Percentiles rank a stretch among this genome's conserved stretches.
Conservation (phyloP, 441 rosid species). For the Lepidium campestre region DNA sequence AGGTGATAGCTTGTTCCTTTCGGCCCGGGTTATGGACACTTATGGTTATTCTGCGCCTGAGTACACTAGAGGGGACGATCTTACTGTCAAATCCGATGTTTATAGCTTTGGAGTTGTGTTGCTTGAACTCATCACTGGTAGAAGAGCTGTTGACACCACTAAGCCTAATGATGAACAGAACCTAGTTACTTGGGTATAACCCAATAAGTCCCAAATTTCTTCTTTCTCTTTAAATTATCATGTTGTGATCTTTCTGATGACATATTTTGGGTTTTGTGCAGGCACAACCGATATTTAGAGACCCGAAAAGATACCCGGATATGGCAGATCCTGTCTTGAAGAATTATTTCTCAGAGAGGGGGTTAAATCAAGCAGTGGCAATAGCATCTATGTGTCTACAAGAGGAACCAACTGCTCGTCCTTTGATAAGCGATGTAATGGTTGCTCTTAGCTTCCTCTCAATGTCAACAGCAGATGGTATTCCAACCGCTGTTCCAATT, state of each 20-base stretch:
- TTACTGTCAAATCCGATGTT: constrained; percentile 72
- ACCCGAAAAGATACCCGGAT: constrained; percentile 73
- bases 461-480: constrained; percentile 24
- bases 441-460: constrained; percentile 75
- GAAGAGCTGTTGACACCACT: constrained; percentile 71
- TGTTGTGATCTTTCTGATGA: background rate
- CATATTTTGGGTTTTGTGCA: constrained; percentile 6
- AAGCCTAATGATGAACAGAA: constrained; percentile 78
- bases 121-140: constrained; percentile 81
- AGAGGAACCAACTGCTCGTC: constrained; percentile 85
- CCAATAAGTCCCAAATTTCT: background rate
- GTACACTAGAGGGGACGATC: constrained; percentile 50
- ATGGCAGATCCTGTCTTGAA: constrained; percentile 78
- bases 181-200: constrained; percentile 79
- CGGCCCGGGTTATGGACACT: constrained; percentile 73
- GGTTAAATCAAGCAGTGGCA: constrained; percentile 88
- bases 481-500: constrained; percentile 27
- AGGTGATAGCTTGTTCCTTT: constrained; percentile 30
- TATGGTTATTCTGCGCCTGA: constrained; percentile 96
- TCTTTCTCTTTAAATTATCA: background rate
- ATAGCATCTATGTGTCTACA: constrained; percentile 95
- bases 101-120: constrained; percentile 88
- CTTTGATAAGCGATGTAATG: constrained; percentile 82
- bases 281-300: constrained; percentile 80
- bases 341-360: constrained; percentile 56